phyloP scores from a whole-genome alignment of 371 early-diverging fungal genomes.

The Globomyces sp. region DNA sequence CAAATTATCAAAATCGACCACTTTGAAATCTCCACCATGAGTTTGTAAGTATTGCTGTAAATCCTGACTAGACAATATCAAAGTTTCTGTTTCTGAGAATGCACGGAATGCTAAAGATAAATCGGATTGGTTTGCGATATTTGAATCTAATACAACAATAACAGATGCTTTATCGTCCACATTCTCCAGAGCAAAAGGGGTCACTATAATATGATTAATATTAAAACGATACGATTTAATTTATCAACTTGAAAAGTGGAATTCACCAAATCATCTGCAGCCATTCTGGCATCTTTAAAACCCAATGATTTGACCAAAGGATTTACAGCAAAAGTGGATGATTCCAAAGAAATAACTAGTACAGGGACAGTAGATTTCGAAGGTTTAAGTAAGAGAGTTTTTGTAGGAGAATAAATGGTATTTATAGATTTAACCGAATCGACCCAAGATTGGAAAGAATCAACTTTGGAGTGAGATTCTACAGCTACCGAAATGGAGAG shows the following conservation, averaged over 20 bases:
- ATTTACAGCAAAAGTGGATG: conserved; percentile 29
- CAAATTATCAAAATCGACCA: conserved; percentile 32
- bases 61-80: conserved; percentile 32
- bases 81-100: conserved; percentile 29
- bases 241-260: conserved; percentile 28
- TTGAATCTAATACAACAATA: conserved; percentile 39
- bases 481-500: neutral
- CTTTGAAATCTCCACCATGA: conserved; percentile 23
- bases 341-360: conserved; percentile 32
- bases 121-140: conserved; percentile 19
- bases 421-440: conserved; percentile 20
- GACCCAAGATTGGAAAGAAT: conserved; percentile 26
- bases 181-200: conserved; percentile 43
- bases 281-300: conserved; percentile 47
- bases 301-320: conserved; percentile 39
- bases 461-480: conserved; percentile 16
- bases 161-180: conserved; percentile 35
- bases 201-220: conserved; percentile 25
- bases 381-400: conserved; percentile 49
- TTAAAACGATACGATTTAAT: conserved; percentile 34
- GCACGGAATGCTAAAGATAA: conserved; percentile 35
- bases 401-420: conserved; percentile 24
- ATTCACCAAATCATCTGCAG: conserved; percentile 39
- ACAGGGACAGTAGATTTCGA: conserved; percentile 29
- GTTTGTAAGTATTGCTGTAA: conserved; percentile 34